Evolutionary conservation across 1,139 yeast genomes (phyloP), one percentile per base, ranked within the genome.

Genomic region (Magnusiomyces sp.): DNA sequence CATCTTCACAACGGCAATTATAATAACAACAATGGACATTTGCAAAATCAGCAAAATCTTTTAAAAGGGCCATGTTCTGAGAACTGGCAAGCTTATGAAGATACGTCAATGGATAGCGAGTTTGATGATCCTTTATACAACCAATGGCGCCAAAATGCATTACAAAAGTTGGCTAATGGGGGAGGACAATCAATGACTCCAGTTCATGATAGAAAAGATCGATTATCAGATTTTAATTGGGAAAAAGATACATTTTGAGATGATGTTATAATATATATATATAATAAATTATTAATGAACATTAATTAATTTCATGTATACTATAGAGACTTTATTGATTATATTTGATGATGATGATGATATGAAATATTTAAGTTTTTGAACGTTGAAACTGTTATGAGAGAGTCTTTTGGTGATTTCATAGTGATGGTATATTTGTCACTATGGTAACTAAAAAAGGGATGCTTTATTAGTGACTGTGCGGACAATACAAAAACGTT

Each of bases 171-270:
- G 31, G 45, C 29, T 38, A 38, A 38, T 17, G 40, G 40, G n/a
- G 20, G 20, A 13, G 43, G 19, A 11, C 13, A 33, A 13, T 11
- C 33, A 11, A 40, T 27, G 43, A n/a, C n/a, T 34, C n/a, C 37
- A 34, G 5, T 14, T 10, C 27, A 16, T 14, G 23, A 43, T 46
- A 29, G 43, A 32, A 38, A 50, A 32, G 52, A 53, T 17, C 53
- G 64, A 20, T 58, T 57, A 7, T 58, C 62, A 3, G 63, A 55
- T 39, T 61, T 61, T 50, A 58, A 60, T 47, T 61, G 64, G 64
- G 62, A 62, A 39, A 60, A 60, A 47, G 63, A 61, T 46, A 56
- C 61, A 3, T 61, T 61, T 49, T 62, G 19, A 43, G 19, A 37
- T 37, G 20, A n/a, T 16, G 16, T n/a, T 4, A 5, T 34, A 34